A percentile compares a stretch with the other conserved stretches of the same genome.
Conservation (phyloP, 1,284 basidiomycete genomes). For the Fomes fomentarius region DNA sequence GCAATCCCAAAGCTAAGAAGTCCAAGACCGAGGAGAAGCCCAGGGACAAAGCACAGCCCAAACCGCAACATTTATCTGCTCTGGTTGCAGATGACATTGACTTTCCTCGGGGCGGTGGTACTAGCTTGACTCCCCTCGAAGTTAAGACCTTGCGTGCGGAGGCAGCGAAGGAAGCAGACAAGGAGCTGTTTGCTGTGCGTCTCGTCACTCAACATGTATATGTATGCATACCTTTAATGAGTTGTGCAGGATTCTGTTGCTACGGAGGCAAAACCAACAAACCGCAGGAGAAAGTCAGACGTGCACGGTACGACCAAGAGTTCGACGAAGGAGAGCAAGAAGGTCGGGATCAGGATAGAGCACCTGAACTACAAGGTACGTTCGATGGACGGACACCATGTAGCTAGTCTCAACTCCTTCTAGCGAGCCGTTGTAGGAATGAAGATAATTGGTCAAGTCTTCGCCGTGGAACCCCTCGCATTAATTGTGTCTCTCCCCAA, state of each 20-base stretch:
- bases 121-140: conserved; percentile 87
- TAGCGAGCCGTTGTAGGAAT: conserved; percentile 86
- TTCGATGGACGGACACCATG: neutral
- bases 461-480: conserved; percentile 88
- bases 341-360: conserved; percentile 69
- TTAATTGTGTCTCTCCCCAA: conserved; percentile 94
- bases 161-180: conserved; percentile 82
- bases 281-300: conserved; percentile 56
- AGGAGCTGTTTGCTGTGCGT: conserved; percentile 71
- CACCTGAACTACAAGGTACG: conserved; percentile 93
- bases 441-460: conserved; percentile 86
- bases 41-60: conserved; percentile 26
- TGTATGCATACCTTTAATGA: neutral
- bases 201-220: neutral
- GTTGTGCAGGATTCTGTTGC: conserved; percentile 36
- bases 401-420: neutral
- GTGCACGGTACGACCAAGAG: conserved; percentile 40
- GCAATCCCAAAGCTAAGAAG: conserved; percentile 59
- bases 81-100: conserved; percentile 80
- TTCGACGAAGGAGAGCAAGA: conserved; percentile 41
- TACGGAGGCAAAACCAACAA: conserved; percentile 39
- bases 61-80: conserved; percentile 37
- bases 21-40: conserved; percentile 41
- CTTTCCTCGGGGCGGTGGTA: conserved; percentile 92
- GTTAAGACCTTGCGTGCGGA: conserved; percentile 87